These are phyloP conservation scores for Dovyalis caffra DNA, from an alignment of 345 rosid species.

Conservation along the genomic window DNA sequence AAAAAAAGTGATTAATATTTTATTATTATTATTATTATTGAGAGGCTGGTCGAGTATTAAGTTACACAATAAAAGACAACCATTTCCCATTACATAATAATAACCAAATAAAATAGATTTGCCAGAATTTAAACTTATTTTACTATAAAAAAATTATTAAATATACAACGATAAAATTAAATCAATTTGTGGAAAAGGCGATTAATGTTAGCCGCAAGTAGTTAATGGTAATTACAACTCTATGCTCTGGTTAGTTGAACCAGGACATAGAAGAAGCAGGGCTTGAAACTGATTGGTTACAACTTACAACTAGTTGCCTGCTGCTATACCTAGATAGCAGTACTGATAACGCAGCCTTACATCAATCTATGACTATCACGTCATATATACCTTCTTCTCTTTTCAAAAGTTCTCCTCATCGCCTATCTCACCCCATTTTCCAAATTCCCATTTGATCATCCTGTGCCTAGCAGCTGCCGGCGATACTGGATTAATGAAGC, in stretches of 20 bases:
- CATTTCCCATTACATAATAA: no score
- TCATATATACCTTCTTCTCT: not conserved
- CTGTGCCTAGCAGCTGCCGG: not conserved
- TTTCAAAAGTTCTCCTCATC: not conserved
- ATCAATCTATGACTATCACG: not conserved
- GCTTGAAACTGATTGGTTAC: not conserved
- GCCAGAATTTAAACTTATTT: no score
- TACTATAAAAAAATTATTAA: no score
- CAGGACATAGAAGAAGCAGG: not conserved
- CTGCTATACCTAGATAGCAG: not conserved
- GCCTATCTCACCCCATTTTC: not conserved
- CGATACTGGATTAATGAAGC: not conserved
- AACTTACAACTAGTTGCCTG: not conserved
- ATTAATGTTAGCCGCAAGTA: not conserved
- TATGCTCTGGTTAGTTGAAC: not conserved
- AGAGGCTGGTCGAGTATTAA: no score
- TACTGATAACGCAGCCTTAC: not conserved
- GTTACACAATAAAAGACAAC: no score
- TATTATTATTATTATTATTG: no score
- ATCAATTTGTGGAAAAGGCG: no score
- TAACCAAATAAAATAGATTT: no score
- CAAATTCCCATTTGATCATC: not conserved
- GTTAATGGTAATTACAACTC: not conserved
- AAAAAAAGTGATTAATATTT: no score
- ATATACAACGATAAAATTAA: no score